A percentile compares a stretch with the other conserved stretches of the same genome.
Conservation (phyloP, 768 basidiomycete species). For the Tephrocybe sp. region DNA sequence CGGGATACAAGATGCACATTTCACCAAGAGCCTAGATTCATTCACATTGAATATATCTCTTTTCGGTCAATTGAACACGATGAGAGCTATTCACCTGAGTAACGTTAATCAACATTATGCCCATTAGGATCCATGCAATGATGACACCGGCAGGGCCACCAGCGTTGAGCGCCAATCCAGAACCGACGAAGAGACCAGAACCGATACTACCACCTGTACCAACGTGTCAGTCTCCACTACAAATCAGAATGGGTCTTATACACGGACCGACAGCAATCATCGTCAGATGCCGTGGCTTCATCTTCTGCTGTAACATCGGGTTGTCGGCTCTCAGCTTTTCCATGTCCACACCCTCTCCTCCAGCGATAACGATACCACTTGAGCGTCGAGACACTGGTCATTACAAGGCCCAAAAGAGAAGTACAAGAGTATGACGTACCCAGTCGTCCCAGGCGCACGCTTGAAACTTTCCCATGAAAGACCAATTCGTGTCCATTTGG, state of each 20-base stretch:
- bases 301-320: conserved; percentile 48
- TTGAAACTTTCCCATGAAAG: conserved; percentile 44
- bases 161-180: conserved; percentile 35
- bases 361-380: conserved; percentile 39
- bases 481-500: conserved; percentile 43
- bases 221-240: not conserved
- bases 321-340: conserved; percentile 37
- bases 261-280: conserved; percentile 50
- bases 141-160: conserved; percentile 46
- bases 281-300: conserved; percentile 45
- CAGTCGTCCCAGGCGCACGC: conserved; percentile 45
- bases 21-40: conserved; percentile 42
- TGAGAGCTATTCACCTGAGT: conserved; percentile 39
- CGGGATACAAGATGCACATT: conserved; percentile 49
- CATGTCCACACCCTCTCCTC: conserved; percentile 35
- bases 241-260: not conserved
- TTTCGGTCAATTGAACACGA: too few relatives aligned
- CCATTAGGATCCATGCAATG: conserved; percentile 45
- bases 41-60: too few relatives aligned
- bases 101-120: conserved; percentile 48
- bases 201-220: conserved; percentile 45
- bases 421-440: conserved; percentile 28
- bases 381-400: not conserved
- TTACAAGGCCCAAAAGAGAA: not conserved
- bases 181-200: conserved; percentile 50